phyloP scores from a whole-genome alignment of 2,329 filamentous ascomycete species.

The Claviceps pazoutovae region DNA sequence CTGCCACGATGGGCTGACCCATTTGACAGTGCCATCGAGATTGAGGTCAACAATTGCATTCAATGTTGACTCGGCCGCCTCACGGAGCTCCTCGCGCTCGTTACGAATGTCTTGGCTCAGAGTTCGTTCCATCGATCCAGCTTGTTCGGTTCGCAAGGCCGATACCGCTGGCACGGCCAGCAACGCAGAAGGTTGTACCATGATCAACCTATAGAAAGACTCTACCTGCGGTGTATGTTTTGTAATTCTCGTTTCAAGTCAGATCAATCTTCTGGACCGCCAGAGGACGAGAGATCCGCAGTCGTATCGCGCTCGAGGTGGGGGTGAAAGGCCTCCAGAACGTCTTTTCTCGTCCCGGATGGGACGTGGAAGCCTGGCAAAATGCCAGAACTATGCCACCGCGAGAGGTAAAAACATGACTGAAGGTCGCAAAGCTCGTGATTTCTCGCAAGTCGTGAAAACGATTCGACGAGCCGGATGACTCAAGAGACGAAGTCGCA shows the following conservation, averaged over 20 bases:
- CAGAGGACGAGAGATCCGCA: neutral
- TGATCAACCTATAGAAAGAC: slow-evolving; percentile 11
- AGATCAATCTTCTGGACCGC: neutral
- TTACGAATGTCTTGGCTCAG: slow-evolving; percentile 84
- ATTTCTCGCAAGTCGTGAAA: slow-evolving; percentile 12
- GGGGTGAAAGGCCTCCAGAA: neutral
- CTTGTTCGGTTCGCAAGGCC: slow-evolving; percentile 35
- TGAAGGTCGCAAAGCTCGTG: slow-evolving; percentile 17
- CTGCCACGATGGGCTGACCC: slow-evolving; percentile 92
- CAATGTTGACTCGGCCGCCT: slow-evolving; percentile 89
- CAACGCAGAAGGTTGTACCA: slow-evolving; percentile 25
- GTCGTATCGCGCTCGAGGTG: neutral
- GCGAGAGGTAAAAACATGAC: slow-evolving; percentile 33
- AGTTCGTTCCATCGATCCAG: slow-evolving; percentile 45
- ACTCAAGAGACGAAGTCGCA: neutral
- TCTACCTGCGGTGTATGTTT: neutral
- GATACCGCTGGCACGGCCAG: slow-evolving; percentile 40
- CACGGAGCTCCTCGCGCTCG: slow-evolving; percentile 83
- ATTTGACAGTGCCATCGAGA: slow-evolving; percentile 78
- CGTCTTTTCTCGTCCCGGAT: neutral
- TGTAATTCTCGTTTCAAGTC: neutral
- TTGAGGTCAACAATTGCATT: slow-evolving; percentile 94
- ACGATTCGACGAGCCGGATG: neutral
- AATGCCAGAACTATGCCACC: slow-evolving; percentile 33
- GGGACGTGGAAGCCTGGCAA: slow-evolving; percentile 27